Evolutionary conservation across 1,284 basidiomycete genomes (phyloP), one percentile per base, ranked within the genome.

Genomic region (Abortiporus biennis): DNA sequence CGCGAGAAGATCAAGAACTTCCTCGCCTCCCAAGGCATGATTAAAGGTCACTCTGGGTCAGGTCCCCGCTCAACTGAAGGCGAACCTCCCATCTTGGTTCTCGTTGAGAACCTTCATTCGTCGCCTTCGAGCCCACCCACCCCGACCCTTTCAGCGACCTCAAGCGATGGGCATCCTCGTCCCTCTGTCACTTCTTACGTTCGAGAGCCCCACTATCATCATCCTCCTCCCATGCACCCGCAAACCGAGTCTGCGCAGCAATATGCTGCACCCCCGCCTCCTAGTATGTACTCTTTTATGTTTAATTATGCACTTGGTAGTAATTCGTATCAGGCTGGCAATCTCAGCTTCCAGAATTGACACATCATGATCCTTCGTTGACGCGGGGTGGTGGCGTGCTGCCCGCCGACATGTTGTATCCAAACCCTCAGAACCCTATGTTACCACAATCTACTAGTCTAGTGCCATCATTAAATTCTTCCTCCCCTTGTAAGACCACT

Each of bases 1-100:
- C 72, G 84, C 43, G 82, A 85, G 51, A 82, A 78, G 62, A 88
- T 89, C 55, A 89, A 88, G 64, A 63, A 64, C 2, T 85, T 85
- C 56, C 72, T 88, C 27, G 82, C 83, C 0, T 74, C 81, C 0
- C 83, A 88, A 58, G 85, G 85, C 43, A 85, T 88, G 83, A 87
- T 89, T 62, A 88, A 88, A 60, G 85, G 85, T 30, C 85, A 88
- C 54, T 81, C 85, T 20, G 80, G 79, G 42, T 66, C 80, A 25
- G 78, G 75, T 1, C 69, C 78, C 29, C 78, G 79, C 27, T 60
- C 65, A 19, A 54, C 65, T 20, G 78, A 78, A 2, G 69, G 72
- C 16, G 80, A 79, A 36, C 67, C 67, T 16, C 69, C 69, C 36
- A 68, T 79, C 47, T 67, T 84, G n/a, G 61, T 70, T 33, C 66